Conservation (phyloP, 2,329 filamentous ascomycete genomes). For the Lasiodiplodia theobromae region DNA sequence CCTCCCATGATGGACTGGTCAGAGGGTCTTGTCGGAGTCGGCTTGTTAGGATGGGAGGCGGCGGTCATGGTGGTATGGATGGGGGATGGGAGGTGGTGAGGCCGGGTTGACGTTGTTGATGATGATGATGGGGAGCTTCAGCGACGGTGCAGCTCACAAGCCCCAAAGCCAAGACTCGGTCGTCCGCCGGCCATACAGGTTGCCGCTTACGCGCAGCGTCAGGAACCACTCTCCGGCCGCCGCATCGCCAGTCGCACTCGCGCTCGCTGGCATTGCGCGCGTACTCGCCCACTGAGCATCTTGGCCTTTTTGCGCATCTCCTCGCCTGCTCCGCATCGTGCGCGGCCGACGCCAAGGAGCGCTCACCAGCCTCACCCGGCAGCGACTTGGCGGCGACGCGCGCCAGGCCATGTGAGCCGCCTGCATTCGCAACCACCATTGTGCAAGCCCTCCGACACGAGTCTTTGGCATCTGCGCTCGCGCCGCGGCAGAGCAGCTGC, state of each 20-base stretch:
- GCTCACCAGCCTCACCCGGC: conserved; percentile 7
- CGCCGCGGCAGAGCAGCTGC: conserved; percentile 10
- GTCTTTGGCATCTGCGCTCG: not conserved
- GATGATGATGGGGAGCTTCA: conserved; percentile 30
- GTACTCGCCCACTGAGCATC: not conserved
- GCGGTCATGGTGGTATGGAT: conserved; percentile 28
- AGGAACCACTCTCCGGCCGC: conserved; percentile 10
- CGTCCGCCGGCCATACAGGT: conserved; percentile 12
- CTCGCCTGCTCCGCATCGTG: not conserved
- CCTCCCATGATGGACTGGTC: conserved; percentile 72
- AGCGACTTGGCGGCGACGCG: conserved; percentile 13
- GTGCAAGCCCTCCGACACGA: conserved; percentile 8
- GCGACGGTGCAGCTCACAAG: conserved; percentile 20
- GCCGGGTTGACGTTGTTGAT: conserved; percentile 26
- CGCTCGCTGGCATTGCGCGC: not conserved
- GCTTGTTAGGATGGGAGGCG: conserved; percentile 21
- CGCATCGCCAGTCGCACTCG: not conserved
- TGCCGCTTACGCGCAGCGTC: conserved; percentile 16
- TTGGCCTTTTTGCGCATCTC: not conserved
- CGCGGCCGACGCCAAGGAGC: not conserved
- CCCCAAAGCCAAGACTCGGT: conserved; percentile 16
- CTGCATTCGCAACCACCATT: conserved; percentile 1
- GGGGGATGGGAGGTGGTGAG: conserved; percentile 21
- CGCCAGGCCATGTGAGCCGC: conserved; percentile 15
- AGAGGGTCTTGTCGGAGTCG: conserved; percentile 18